Conservation (phyloP, 306 rosid genomes). For the Prunus kanzakura region DNA sequence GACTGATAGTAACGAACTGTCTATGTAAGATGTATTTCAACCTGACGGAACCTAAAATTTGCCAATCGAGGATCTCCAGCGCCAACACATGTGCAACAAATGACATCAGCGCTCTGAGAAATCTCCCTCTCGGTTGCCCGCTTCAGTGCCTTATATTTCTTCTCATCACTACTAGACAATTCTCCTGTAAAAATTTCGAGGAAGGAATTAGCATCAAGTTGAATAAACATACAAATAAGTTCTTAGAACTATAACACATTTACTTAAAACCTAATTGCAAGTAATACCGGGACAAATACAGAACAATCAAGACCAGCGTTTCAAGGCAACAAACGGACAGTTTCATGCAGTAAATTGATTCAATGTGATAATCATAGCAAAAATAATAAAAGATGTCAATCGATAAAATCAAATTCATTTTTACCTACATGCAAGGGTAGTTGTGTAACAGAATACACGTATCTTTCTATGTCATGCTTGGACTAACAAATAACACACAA, state of each 20-base stretch:
- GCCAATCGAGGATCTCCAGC: slow-evolving; percentile 98
- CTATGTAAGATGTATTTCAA: slow-evolving; percentile 32
- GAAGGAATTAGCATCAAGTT: slow-evolving; percentile 1
- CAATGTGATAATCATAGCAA: neutral
- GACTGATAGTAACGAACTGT: neutral
- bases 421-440: neutral
- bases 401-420: too few species aligned
- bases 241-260: neutral
- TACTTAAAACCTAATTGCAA: too few species aligned
- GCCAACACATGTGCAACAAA: slow-evolving; percentile 98
- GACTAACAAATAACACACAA: neutral
- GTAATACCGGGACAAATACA: too few species aligned
- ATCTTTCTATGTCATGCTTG: neutral
- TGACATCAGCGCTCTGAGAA: slow-evolving; percentile 99
- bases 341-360: neutral
- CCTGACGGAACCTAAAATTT: slow-evolving; percentile 99
- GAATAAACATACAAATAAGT: neutral
- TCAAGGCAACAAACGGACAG: neutral
- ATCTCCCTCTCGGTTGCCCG: slow-evolving; percentile 99
- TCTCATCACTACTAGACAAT: slow-evolving; percentile 96
- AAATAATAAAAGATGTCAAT: neutral
- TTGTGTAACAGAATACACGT: neutral
- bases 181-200: slow-evolving; percentile 55
- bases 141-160: slow-evolving; percentile 94
- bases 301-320: neutral